phyloP scores from a whole-genome alignment of 2,329 filamentous ascomycete species.

The Emergomyces africanus region DNA sequence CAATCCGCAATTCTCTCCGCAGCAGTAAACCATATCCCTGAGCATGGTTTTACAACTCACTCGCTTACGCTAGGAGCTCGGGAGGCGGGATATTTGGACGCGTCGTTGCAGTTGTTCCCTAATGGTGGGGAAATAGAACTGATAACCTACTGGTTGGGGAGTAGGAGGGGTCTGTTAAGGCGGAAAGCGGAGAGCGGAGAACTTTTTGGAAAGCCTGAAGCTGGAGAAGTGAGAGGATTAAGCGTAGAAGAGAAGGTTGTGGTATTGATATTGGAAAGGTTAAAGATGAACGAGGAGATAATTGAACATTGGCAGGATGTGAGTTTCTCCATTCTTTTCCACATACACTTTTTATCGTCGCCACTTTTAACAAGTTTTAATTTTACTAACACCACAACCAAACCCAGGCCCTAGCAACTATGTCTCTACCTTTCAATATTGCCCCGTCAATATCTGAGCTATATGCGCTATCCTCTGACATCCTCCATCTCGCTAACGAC shows the following conservation, averaged over 20 bases:
- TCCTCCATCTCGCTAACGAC: slow-evolving; percentile 79
- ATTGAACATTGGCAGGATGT: slow-evolving; percentile 81
- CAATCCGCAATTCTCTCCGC: slow-evolving; percentile 69
- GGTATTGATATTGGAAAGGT: slow-evolving; percentile 58
- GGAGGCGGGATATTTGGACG: slow-evolving; percentile 76
- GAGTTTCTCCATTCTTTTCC: slow-evolving; percentile 18
- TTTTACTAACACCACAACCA: not conserved
- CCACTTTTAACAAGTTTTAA: not conserved
- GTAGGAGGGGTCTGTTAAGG: slow-evolving; percentile 26
- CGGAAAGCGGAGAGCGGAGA: slow-evolving; percentile 16
- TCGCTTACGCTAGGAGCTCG: slow-evolving; percentile 65
- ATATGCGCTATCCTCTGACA: slow-evolving; percentile 74
- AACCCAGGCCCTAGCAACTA: slow-evolving; percentile 66
- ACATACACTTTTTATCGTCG: not conserved
- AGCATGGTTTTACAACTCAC: slow-evolving; percentile 65
- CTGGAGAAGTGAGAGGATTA: slow-evolving; percentile 14
- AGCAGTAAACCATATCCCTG: slow-evolving; percentile 65
- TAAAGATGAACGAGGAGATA: slow-evolving; percentile 61
- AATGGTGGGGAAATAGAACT: slow-evolving; percentile 71
- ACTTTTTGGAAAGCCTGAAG: slow-evolving; percentile 5
- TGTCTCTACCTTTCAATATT: slow-evolving; percentile 73
- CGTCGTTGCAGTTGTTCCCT: slow-evolving; percentile 70
- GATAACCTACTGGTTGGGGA: slow-evolving; percentile 41
- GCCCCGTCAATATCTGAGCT: slow-evolving; percentile 67
- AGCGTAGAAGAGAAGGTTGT: slow-evolving; percentile 54